These are phyloP conservation scores for Hordeum pubiflorum DNA, from an alignment of 202 grass and related monocot genomes.

Conservation along the genomic window DNA sequence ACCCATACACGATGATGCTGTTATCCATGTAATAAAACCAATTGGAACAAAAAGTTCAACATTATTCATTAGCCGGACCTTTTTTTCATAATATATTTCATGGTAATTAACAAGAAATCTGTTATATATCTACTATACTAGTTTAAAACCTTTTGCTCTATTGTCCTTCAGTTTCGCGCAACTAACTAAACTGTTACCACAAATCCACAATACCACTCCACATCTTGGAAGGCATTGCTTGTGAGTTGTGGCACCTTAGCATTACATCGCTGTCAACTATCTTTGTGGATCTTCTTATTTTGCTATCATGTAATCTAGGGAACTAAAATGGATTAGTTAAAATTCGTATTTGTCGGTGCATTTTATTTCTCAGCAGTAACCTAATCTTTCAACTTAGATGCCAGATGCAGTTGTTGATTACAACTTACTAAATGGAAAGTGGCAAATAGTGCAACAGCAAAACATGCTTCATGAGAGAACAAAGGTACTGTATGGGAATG, in stretches of 20 bases:
- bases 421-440: conserved; percentile 76
- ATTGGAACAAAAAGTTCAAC: background rate
- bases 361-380: conserved; percentile 19
- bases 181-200: background rate
- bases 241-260: conserved; percentile 6
- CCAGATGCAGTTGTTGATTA: conserved; percentile 96
- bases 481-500: conserved; percentile 62
- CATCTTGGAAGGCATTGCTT: background rate
- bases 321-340: conserved; percentile 4
- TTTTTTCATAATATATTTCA: background rate
- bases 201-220: background rate
- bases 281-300: background rate
- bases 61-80: background rate
- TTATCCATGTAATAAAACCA: background rate
- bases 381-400: conserved; percentile 56
- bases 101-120: background rate
- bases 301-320: background rate
- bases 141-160: background rate
- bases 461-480: conserved; percentile 90
- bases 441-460: conserved; percentile 87
- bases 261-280: conserved; percentile 4
- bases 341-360: background rate
- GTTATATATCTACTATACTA: background rate
- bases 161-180: background rate
- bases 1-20: background rate